A percentile compares a stretch with the other conserved stretches of the same genome.
phyloP scores from a whole-genome alignment of 2,329 filamentous ascomycete species.

The Fusarium mundagurra region DNA sequence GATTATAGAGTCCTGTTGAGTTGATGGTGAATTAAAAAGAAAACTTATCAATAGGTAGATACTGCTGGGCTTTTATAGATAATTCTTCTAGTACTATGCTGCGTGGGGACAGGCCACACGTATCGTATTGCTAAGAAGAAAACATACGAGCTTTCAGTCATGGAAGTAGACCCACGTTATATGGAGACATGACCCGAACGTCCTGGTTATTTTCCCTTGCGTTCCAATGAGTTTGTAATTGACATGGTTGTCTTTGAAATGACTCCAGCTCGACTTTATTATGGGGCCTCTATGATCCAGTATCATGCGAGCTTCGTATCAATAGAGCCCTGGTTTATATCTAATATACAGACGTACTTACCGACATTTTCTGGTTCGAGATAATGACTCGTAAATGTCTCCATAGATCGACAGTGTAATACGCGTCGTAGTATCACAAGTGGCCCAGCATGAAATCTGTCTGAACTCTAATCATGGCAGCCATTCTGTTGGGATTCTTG shows the following conservation, averaged over 20 bases:
- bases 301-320: rapidly evolving
- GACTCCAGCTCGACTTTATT: neutral
- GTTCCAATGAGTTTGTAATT: neutral
- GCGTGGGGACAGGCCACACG: neutral
- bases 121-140: neutral
- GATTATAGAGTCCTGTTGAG: neutral
- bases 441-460: neutral
- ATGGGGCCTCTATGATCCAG: neutral
- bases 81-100: neutral
- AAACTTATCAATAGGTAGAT: neutral
- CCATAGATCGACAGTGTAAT: neutral
- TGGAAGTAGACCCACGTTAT: neutral
- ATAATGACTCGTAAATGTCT: neutral
- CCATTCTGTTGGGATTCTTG: too few relatives aligned
- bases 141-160: neutral
- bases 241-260: neutral
- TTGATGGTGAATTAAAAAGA: neutral
- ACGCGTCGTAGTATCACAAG: neutral
- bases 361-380: neutral
- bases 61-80: neutral
- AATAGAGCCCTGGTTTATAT: neutral
- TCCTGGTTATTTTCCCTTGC: neutral
- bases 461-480: neutral
- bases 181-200: neutral
- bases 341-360: neutral